These are phyloP conservation scores for Fusarium citri DNA, from an alignment of 2,329 filamentous ascomycete genomes.

Conservation along the genomic window DNA sequence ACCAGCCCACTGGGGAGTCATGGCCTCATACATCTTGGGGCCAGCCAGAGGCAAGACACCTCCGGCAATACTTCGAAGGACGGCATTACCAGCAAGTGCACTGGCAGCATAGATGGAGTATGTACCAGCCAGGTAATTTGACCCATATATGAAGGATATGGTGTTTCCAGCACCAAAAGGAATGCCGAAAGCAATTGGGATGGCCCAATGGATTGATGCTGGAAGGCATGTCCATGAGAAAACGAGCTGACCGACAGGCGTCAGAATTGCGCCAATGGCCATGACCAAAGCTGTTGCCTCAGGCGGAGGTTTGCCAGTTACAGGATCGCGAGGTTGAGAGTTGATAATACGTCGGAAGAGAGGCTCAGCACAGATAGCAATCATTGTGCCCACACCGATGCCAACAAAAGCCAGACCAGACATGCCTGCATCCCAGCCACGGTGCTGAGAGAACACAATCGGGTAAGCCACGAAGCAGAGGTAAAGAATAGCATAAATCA, in stretches of 20 bases:
- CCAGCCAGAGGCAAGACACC: slow-evolving; percentile 83
- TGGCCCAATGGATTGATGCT: slow-evolving; percentile 81
- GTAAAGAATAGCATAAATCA: slow-evolving; percentile 89
- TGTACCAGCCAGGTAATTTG: slow-evolving; percentile 81
- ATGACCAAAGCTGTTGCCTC: slow-evolving; percentile 87
- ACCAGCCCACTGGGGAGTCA: slow-evolving; percentile 83
- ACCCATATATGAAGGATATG: slow-evolving; percentile 83
- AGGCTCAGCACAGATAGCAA: slow-evolving; percentile 74
- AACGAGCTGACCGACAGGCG: slow-evolving; percentile 82
- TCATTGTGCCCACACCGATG: slow-evolving; percentile 71
- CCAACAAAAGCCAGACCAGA: slow-evolving; percentile 83
- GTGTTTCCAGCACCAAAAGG: slow-evolving; percentile 84
- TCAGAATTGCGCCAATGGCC: slow-evolving; percentile 78
- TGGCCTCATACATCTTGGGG: slow-evolving; percentile 73
- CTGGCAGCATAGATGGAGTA: slow-evolving; percentile 87
- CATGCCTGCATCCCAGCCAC: slow-evolving; percentile 80
- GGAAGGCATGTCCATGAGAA: slow-evolving; percentile 92
- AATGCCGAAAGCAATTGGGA: slow-evolving; percentile 80
- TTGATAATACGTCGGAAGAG: slow-evolving; percentile 83
- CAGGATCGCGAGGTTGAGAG: slow-evolving; percentile 77
- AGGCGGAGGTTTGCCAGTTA: slow-evolving; percentile 77
- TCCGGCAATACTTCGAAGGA: slow-evolving; percentile 78
- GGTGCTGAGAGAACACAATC: slow-evolving; percentile 78
- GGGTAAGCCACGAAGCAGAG: slow-evolving; percentile 93
- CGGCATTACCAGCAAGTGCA: slow-evolving; percentile 82